Base-by-base conservation (phyloP, 176 grass and related monocot species). In the Tuctoria greenei region DNA sequence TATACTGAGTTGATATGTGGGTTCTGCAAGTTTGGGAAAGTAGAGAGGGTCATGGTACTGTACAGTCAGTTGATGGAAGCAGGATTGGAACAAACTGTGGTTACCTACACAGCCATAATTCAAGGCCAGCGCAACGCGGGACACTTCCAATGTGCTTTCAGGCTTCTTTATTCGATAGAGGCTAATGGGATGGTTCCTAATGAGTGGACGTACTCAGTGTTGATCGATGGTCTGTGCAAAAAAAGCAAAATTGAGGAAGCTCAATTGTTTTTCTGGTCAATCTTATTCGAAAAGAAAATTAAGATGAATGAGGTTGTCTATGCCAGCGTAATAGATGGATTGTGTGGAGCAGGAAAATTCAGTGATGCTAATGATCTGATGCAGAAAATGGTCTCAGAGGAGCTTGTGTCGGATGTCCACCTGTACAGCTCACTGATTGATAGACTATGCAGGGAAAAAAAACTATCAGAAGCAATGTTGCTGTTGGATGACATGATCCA, bases 141-240 rank as follows among this genome's bases (percentile, higher is more conserved):
- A 23, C 70, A 92, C 36, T 67, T 90, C 44, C 67, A 79, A 74
- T 88, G 47, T 37, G 93, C 82, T 75, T 92, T 97, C 79, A 72
- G 82, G 76, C 79, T 93, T 15, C 77, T 97, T 49, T 34, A 90
- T 67, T 86, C 72, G 17, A 93, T 97, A 90, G 85, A 97, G 42
- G 42, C 81, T 37, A 51, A 54, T 60, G 82, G 82, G 61, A 10
- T 93, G 57, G 56, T 84, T 27, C 93, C 93, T 42, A 96, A 87
- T 44, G 86, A 96, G 42, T 96, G 89, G 93, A 96, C 93, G 20
- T 96, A 74, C 81, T 90, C 87, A 2, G 80, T 96, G 40, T 84
- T 96, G 83, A 83, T 90, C 70, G 72, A 90, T 86, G 81, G 86
- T 76, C 71, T 96, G 40, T 96, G 89, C 78, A 96, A 87, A 71